Percentiles rank a stretch among this genome's conserved stretches.
These are phyloP conservation scores for Coprinopsis marcescibilis DNA, from an alignment of 768 basidiomycete genomes.

Conservation along the genomic window DNA sequence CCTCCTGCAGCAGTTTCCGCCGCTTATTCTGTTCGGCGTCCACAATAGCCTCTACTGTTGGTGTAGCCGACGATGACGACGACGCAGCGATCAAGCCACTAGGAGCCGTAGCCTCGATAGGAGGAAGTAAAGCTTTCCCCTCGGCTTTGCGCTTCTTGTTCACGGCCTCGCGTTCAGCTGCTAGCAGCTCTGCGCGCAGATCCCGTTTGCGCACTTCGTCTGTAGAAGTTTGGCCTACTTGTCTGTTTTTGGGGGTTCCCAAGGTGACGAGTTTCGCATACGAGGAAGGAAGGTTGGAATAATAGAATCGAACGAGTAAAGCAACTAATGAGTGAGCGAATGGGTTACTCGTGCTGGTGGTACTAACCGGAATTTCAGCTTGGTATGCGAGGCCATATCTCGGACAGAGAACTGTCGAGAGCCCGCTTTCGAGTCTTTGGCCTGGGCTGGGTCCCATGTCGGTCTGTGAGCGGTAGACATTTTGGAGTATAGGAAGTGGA, in stretches of 20 bases:
- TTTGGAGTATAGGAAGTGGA: constrained; percentile 2
- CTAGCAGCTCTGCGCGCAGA: constrained; percentile 74
- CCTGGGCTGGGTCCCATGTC: constrained; percentile 97
- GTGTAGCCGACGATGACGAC: not conserved
- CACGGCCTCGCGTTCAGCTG: constrained; percentile 80
- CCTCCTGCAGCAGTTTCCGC: constrained; percentile 82
- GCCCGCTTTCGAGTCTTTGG: constrained; percentile 85
- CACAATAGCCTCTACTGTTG: constrained; percentile 8
- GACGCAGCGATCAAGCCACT: not conserved
- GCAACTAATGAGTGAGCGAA: too few species aligned
- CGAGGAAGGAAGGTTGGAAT: not conserved
- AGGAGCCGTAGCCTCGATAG: constrained; percentile 29
- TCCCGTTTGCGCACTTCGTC: constrained; percentile 75
- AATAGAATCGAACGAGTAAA: not conserved
- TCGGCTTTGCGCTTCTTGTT: constrained; percentile 92
- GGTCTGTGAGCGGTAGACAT: constrained; percentile 94
- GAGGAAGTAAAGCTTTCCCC: constrained; percentile 51
- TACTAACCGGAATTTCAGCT: constrained; percentile 89
- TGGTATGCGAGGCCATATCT: constrained; percentile 93
- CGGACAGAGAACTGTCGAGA: constrained; percentile 90
- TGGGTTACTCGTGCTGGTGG: too few species aligned
- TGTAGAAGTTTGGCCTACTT: constrained; percentile 84
- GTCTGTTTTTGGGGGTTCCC: constrained; percentile 37
- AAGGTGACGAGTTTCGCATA: not conserved
- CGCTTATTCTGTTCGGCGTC: constrained; percentile 74